Base-by-base conservation (phyloP, 495 filamentous ascomycete genomes). In the Neurospora sp. region DNA sequence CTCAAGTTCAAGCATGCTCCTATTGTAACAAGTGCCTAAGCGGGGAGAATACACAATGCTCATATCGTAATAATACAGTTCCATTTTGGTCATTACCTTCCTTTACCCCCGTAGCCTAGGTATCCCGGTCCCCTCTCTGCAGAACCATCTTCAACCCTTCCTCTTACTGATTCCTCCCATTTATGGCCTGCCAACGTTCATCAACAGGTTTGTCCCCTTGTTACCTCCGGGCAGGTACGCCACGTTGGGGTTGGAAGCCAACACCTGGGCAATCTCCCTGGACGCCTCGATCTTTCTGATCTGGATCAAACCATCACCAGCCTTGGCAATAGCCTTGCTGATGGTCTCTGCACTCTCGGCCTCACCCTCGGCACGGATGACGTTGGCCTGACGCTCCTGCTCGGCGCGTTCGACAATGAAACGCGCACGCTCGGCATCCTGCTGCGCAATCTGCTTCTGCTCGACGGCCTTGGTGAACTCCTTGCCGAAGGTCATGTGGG, bases 361-460 rank as follows among this genome's bases (percentile, higher is more conserved):
- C 81, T 99, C 96, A 79, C 96, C 96, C 88, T 99, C 96, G 35
- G 96, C 94, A 65, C 96, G 88, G 82, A 99, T 98, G 76, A 99
- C 96, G 82, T 95, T 98, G 73, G 96, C 96, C 85, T 99, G 96
- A 76, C 96, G 87, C 86, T 99, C 96, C 87, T 99, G 96, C 89
- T 99, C 96, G 73, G 96, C 96, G 79, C 93, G 93, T 90, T 99
- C 96, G 83, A 99, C 96, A 78, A 99, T 94, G 85, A 99, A 99
- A 72, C 96, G 87, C 37, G 95, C 94, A 70, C 96, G 88, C 87
- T 99, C 96, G 73, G 96, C 96, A 80, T 99, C 96, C 83, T 99
- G 96, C 85, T 99, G 96, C 37, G 96, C 96, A 82, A 99, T 99
- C 87, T 99, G 96, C 89, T 99, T 99, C 88, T 99, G 96, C 86